These are phyloP conservation scores for Trichoderma sp. DNA, from an alignment of 2,329 filamentous ascomycete genomes.

Conservation along the genomic window DNA sequence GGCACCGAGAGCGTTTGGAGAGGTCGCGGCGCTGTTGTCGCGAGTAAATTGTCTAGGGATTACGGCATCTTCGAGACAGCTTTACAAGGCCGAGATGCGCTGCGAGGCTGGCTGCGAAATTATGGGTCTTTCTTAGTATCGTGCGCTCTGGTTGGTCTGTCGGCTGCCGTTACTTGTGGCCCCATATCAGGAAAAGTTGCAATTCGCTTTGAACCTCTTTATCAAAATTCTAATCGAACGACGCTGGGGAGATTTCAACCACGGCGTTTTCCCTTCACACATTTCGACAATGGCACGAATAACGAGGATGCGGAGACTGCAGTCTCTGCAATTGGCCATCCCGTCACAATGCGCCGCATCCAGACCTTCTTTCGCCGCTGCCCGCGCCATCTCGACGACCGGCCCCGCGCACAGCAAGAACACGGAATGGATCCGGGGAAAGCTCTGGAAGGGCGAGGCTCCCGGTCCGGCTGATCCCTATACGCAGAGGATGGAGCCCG, in stretches of 20 bases:
- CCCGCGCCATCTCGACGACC: conserved; percentile 37
- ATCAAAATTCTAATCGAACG: neutral
- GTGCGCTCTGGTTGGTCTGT: conserved; percentile 28
- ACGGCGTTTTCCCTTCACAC: neutral
- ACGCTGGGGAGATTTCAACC: neutral
- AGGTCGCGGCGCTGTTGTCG: neutral
- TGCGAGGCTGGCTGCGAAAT: neutral
- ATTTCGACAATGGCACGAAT: conserved; percentile 42
- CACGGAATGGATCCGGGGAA: conserved; percentile 40
- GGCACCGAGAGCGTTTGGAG: neutral
- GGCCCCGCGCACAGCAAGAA: conserved; percentile 32
- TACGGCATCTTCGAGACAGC: neutral
- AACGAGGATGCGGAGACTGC: conserved; percentile 38
- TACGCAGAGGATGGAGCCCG: conserved; percentile 33
- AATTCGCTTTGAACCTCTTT: neutral
- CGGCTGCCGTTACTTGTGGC: neutral
- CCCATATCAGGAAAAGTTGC: conserved; percentile 24
- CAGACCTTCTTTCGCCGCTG: conserved; percentile 30
- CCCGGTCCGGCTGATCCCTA: conserved; percentile 42
- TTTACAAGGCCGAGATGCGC: neutral
- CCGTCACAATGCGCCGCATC: conserved; percentile 27
- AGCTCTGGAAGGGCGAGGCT: conserved; percentile 42
- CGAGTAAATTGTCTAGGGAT: neutral
- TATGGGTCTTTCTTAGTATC: conserved; percentile 24
- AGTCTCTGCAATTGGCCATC: conserved; percentile 31